Conservation (phyloP, 192 early-diverging fungal genomes). For the Coemansia sp. region DNA sequence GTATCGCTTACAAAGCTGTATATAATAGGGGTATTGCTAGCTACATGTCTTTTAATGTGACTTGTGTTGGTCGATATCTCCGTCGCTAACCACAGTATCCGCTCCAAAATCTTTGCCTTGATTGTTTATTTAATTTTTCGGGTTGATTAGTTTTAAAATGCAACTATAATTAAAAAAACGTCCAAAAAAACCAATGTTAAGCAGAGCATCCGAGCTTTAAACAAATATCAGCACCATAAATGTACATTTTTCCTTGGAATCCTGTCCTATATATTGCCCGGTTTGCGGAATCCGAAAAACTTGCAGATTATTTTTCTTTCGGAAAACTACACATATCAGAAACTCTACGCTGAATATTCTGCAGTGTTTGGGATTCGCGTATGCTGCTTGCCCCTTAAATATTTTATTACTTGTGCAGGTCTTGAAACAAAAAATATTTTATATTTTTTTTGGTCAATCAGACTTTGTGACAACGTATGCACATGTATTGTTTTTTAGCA, state of each 20-base stretch:
- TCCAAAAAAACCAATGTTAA: no score
- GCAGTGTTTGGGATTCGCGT: not conserved
- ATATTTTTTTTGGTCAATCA: not conserved
- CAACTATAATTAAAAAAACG: no score
- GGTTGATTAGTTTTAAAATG: no score
- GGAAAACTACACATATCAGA: not conserved
- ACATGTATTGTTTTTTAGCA: not conserved
- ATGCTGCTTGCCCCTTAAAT: not conserved
- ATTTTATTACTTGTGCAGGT: no score
- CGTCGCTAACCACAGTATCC: no score
- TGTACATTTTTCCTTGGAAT: not conserved
- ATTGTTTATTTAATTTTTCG: not conserved
- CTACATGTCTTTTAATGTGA: conserved; percentile 4
- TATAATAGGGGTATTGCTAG: conserved; percentile 12
- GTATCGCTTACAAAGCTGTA: conserved; percentile 18
- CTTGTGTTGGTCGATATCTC: no score
- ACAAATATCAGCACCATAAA: not conserved
- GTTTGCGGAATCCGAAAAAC: not conserved
- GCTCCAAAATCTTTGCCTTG: no score
- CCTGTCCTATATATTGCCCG: not conserved
- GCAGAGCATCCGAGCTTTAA: no score
- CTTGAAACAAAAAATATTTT: not conserved
- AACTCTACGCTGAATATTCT: not conserved
- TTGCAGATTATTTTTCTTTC: not conserved
- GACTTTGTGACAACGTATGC: not conserved